These are phyloP conservation scores for Alternaria arbusti DNA, from an alignment of 2,329 filamentous ascomycete species.

Conservation along the genomic window DNA sequence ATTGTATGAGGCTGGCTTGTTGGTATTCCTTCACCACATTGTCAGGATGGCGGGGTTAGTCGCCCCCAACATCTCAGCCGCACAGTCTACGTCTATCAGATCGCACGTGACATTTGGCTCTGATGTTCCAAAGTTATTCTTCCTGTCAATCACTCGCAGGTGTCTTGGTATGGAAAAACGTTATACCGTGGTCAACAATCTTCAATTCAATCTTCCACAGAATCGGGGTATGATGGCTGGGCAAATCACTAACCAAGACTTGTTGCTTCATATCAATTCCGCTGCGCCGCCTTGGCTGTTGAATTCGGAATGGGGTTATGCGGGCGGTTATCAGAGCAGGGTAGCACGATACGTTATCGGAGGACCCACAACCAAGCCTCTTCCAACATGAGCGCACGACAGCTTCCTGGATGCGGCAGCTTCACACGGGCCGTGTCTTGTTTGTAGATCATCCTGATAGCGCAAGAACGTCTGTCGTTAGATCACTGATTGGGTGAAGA, in stretches of 20 bases:
- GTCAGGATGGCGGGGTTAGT: neutral
- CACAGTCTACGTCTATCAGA: neutral
- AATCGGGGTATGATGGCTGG: neutral
- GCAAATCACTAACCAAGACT: neutral
- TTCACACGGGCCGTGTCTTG: neutral
- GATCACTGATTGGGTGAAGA: neutral
- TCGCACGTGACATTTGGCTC: neutral
- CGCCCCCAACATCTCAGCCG: neutral
- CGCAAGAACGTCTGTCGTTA: neutral
- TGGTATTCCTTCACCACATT: neutral
- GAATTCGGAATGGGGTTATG: conserved; percentile 16
- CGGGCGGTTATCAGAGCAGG: conserved; percentile 18
- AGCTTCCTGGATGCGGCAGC: conserved; percentile 9
- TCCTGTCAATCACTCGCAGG: neutral
- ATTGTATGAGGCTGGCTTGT: neutral
- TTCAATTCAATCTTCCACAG: neutral
- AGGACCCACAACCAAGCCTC: neutral
- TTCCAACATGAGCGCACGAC: conserved; percentile 7
- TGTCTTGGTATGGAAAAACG: neutral
- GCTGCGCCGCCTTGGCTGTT: conserved; percentile 14
- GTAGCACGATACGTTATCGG: conserved; percentile 20
- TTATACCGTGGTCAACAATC: too few species aligned
- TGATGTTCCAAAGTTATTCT: neutral
- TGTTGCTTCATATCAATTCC: neutral
- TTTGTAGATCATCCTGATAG: neutral